Percentiles rank a stretch among this genome's conserved stretches.
Conservation (phyloP, 331 rosid genomes). For the Quercus phellos region DNA sequence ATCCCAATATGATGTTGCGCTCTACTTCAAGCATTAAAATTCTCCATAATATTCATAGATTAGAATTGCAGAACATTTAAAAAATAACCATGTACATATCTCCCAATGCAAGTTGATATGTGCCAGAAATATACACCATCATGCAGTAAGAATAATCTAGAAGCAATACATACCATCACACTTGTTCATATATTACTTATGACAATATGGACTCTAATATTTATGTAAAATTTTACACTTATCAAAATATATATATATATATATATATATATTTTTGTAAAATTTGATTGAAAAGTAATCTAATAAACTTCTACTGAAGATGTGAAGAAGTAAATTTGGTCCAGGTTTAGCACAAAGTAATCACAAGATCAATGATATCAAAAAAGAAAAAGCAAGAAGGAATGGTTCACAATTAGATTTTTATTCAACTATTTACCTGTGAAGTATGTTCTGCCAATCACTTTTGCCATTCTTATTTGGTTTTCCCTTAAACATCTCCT, state of each 20-base stretch:
- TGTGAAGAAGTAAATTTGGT: background rate
- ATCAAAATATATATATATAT: too few species aligned
- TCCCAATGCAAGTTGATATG: background rate
- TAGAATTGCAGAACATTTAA: background rate
- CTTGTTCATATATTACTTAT: background rate
- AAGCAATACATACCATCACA: background rate
- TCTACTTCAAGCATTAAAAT: background rate
- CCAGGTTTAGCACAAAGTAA: background rate
- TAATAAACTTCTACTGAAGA: background rate
- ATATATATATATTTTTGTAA: background rate
- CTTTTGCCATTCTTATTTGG: conserved; percentile 29
- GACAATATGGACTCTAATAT: background rate
- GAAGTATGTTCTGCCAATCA: conserved; percentile 68
- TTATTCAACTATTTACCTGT: conserved; percentile 52
- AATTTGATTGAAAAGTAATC: background rate
- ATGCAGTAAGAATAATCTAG: background rate
- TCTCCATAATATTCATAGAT: background rate
- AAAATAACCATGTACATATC: background rate
- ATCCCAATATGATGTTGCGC: background rate
- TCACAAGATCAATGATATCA: background rate
- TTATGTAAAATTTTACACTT: background rate
- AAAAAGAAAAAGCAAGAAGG: background rate
- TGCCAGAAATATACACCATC: background rate
- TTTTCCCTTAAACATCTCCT: conserved; percentile 26
- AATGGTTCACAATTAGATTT: background rate